Conservation (phyloP, 202 grass and related monocot species). For the Digitaria exilis region DNA sequence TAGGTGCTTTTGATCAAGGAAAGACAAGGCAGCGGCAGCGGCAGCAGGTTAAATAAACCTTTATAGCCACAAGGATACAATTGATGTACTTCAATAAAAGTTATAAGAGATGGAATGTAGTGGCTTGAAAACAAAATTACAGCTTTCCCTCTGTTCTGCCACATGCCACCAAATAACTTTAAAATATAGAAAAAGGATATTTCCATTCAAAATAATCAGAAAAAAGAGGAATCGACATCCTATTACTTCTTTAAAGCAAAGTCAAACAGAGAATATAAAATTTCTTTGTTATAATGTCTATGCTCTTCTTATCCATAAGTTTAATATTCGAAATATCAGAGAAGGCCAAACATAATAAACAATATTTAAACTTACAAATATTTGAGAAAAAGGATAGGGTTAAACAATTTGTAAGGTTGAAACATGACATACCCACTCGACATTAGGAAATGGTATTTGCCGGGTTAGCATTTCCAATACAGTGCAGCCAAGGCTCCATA, state of each 20-base stretch:
- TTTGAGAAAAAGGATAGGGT: background rate
- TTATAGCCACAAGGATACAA: background rate
- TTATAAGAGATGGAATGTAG: slow-evolving; percentile 11
- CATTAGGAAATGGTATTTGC: slow-evolving; percentile 86
- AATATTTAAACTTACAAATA: background rate
- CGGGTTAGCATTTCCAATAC: slow-evolving; percentile 98
- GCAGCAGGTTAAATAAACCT: slow-evolving; percentile 7
- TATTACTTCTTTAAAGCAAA: slow-evolving; percentile 2
- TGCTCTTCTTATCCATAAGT: slow-evolving; percentile 11
- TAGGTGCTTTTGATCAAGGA: background rate
- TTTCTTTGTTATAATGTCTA: slow-evolving; percentile 5
- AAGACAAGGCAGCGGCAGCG: background rate
- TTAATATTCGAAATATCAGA: slow-evolving; percentile 31
- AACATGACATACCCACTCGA: slow-evolving; percentile 84
- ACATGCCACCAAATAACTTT: background rate
- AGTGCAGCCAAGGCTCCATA: slow-evolving; percentile 98
- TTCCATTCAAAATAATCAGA: background rate
- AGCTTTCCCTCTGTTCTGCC: background rate
- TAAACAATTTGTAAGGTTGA: slow-evolving; percentile 13
- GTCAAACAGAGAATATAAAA: slow-evolving; percentile 4
- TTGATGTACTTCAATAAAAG: background rate
- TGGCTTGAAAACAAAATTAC: slow-evolving; percentile 14
- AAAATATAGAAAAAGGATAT: background rate
- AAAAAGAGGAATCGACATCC: background rate
- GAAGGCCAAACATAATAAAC: background rate